phyloP scores from a whole-genome alignment of 78 protist genomes.

The Polysphondylium violaceum region DNA sequence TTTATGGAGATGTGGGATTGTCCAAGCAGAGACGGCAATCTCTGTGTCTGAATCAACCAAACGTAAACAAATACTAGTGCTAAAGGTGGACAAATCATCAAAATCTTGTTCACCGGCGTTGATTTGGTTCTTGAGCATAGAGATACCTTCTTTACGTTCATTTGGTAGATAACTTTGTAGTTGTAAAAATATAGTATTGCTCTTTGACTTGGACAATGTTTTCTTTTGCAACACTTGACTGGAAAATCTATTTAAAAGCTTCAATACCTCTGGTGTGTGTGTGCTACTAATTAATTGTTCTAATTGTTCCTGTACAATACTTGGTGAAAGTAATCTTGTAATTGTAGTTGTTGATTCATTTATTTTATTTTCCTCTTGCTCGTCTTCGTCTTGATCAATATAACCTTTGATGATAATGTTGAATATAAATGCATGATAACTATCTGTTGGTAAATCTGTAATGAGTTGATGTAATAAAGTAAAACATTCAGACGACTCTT shows the following conservation, averaged over 20 bases:
- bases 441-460: slow-evolving; percentile 29
- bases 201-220: not conserved
- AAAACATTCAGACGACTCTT: slow-evolving; percentile 8
- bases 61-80: slow-evolving; percentile 6
- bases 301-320: not conserved
- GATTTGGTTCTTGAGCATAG: not conserved
- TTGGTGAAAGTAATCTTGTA: not conserved
- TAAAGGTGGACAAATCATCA: not conserved
- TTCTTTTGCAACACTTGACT: slow-evolving; percentile 2
- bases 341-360: not conserved
- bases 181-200: slow-evolving; percentile 12
- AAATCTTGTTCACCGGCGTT: not conserved
- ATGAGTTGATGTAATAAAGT: slow-evolving; percentile 14
- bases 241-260: not conserved
- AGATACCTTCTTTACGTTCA: slow-evolving; percentile 24
- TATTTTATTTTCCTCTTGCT: not conserved
- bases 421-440: not conserved
- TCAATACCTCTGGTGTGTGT: not conserved
- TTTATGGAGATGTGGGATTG: not conserved
- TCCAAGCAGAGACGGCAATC: not conserved
- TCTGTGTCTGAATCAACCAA: slow-evolving; percentile 4
- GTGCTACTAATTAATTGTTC: not conserved
- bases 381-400: not conserved
- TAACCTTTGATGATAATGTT: not conserved
- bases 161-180: slow-evolving; percentile 9